These are phyloP conservation scores for Limnanthes douglasii DNA, from an alignment of 345 rosid genomes.

Conservation along the genomic window DNA sequence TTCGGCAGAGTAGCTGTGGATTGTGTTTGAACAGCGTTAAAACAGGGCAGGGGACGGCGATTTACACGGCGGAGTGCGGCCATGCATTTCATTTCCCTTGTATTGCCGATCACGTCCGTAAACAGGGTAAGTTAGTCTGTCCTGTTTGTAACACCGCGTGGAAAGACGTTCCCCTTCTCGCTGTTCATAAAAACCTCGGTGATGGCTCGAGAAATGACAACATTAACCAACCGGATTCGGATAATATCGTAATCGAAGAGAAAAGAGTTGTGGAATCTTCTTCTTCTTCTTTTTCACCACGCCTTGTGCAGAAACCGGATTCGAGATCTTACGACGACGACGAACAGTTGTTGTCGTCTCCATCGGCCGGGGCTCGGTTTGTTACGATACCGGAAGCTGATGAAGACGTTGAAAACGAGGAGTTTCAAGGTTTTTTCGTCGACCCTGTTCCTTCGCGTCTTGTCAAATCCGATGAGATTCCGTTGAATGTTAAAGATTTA, in stretches of 20 bases:
- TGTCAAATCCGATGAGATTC: slow-evolving; percentile 28
- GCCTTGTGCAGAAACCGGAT: slow-evolving; percentile 5
- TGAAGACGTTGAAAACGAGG: slow-evolving; percentile 28
- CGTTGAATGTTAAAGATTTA: slow-evolving; percentile 17
- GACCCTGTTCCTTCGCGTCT: slow-evolving; percentile 25
- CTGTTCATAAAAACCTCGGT: slow-evolving; percentile 13
- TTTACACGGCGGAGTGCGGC: slow-evolving; percentile 76
- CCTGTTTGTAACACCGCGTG: slow-evolving; percentile 67
- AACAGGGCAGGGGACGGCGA: slow-evolving; percentile 69
- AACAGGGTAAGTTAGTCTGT: slow-evolving; percentile 39
- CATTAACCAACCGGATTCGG: background rate
- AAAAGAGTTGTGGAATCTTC: slow-evolving; percentile 20
- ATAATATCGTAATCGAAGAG: slow-evolving; percentile 15
- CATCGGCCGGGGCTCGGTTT: slow-evolving; percentile 24
- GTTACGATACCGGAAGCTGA: slow-evolving; percentile 58
- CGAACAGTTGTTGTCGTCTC: slow-evolving; percentile 56
- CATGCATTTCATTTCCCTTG: slow-evolving; percentile 86
- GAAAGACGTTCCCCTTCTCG: slow-evolving; percentile 57
- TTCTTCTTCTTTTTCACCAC: slow-evolving; percentile 11
- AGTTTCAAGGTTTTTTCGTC: slow-evolving; percentile 71
- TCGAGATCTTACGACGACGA: slow-evolving; percentile 62
- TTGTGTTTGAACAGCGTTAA: slow-evolving; percentile 62
- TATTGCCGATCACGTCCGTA: slow-evolving; percentile 40
- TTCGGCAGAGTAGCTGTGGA: slow-evolving; percentile 51
- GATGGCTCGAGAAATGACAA: too few relatives aligned